Evolutionary conservation across 768 basidiomycete species (phyloP).

Genomic region (Gloeopeniophorella convolvens): DNA sequence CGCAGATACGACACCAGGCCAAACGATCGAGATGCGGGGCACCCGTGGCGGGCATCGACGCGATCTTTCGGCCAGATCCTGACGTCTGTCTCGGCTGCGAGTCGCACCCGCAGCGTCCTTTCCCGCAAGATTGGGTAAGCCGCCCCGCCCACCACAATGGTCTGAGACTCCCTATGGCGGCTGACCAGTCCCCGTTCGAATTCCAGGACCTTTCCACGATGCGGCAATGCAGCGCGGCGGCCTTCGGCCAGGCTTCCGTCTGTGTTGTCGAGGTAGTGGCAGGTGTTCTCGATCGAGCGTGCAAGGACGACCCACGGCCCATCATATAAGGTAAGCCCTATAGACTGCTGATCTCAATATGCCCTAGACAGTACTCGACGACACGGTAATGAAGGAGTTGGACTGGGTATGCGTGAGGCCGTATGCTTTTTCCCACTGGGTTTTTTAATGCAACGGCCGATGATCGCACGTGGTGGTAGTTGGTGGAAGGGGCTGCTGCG

Average conservation of each 20-base stretch:
- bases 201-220: too few relatives aligned
- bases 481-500: neutral
- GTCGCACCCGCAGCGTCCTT: neutral
- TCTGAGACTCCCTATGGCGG: neutral
- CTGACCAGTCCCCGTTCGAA: too few relatives aligned
- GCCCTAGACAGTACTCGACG: neutral
- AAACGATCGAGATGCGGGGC: neutral
- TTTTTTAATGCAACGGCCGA: conserved; percentile 3
- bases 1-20: neutral
- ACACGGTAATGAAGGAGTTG: neutral
- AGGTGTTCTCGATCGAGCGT: too few relatives aligned
- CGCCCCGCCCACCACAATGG: neutral
- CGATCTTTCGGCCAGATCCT: conserved; percentile 7
- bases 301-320: too few relatives aligned
- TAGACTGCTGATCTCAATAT: too few relatives aligned
- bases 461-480: conserved; percentile 1
- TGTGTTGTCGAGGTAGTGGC: neutral
- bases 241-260: conserved; percentile 1
- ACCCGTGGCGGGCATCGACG: neutral
- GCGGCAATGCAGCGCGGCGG: neutral
- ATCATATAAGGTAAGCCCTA: neutral
- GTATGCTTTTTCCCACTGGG: conserved; percentile 3
- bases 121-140: neutral
- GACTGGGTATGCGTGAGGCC: conserved; percentile 3
- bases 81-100: conserved; percentile 1